phyloP scores from a whole-genome alignment of 345 rosid genomes.

The Turnera subulata region DNA sequence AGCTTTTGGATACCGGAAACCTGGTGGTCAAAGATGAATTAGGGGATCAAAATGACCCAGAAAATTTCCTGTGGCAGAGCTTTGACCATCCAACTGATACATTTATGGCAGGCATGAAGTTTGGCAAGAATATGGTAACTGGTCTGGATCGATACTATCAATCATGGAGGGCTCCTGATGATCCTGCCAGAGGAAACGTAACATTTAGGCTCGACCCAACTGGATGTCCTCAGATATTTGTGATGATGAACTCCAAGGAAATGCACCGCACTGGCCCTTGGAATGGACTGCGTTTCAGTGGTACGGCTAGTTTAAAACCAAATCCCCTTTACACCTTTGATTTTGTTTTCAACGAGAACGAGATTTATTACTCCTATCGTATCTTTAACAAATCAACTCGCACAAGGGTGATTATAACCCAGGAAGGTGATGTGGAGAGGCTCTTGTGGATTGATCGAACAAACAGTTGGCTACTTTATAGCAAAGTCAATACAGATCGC shows the following conservation, averaged over 20 bases:
- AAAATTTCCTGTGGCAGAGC: conserved; percentile 22
- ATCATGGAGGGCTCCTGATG: conserved; percentile 21
- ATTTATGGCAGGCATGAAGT: conserved; percentile 10
- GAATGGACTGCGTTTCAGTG: conserved; percentile 33
- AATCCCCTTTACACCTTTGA: background rate
- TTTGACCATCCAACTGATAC: conserved; percentile 25
- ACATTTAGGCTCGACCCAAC: conserved; percentile 16
- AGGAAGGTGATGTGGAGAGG: conserved; percentile 11
- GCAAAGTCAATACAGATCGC: conserved; percentile 12
- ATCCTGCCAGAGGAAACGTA: conserved; percentile 29
- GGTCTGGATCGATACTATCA: background rate
- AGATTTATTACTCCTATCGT: conserved; percentile 20
- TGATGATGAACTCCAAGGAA: background rate
- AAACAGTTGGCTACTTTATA: conserved; percentile 1
- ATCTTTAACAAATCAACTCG: background rate
- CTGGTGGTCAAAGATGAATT: conserved; percentile 16
- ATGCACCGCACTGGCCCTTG: conserved; percentile 24
- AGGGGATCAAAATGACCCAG: background rate
- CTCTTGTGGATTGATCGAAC: conserved; percentile 1
- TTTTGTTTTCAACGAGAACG: conserved; percentile 18
- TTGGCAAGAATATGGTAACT: conserved; percentile 13
- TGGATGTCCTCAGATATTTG: conserved; percentile 24
- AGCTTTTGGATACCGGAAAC: conserved; percentile 14
- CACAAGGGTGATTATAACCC: conserved; percentile 17
- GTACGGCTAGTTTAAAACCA: conserved; percentile 16